These are phyloP conservation scores for Globisporangium solare DNA, from an alignment of 352 stramenopile species.

Conservation along the genomic window DNA sequence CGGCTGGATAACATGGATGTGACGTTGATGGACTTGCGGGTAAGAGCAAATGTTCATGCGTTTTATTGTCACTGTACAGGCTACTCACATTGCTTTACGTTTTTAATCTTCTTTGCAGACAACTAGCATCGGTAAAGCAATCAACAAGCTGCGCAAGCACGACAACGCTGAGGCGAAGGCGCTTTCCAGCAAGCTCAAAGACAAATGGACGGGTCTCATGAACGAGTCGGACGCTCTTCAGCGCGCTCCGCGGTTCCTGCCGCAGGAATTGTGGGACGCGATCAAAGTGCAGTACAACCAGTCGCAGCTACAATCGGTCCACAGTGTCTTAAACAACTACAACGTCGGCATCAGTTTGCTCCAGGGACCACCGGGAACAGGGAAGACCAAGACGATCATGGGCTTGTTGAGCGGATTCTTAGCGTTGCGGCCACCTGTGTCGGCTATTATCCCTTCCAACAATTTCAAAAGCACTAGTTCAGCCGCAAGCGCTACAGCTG, in stretches of 20 bases:
- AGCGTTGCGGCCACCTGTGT: slow-evolving; percentile 47
- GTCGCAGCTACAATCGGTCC: slow-evolving; percentile 83
- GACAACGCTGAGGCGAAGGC: slow-evolving; percentile 43
- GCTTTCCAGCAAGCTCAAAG: slow-evolving; percentile 48
- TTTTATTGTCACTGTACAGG: neutral
- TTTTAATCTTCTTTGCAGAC: slow-evolving; percentile 27
- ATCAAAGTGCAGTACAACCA: slow-evolving; percentile 81
- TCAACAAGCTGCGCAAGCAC: slow-evolving; percentile 85
- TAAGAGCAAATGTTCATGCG: slow-evolving; percentile 17
- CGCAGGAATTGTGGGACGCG: slow-evolving; percentile 58
- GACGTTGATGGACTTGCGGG: slow-evolving; percentile 72
- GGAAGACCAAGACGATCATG: slow-evolving; percentile 94
- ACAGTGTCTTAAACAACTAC: slow-evolving; percentile 88
- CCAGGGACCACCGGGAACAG: slow-evolving; percentile 94
- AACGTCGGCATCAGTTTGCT: slow-evolving; percentile 81
- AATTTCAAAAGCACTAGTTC: neutral
- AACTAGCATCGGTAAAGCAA: slow-evolving; percentile 80
- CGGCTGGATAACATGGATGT: slow-evolving; percentile 68
- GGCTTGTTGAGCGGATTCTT: slow-evolving; percentile 73
- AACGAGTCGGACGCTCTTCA: slow-evolving; percentile 57
- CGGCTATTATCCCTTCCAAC: slow-evolving; percentile 29
- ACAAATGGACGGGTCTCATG: slow-evolving; percentile 80
- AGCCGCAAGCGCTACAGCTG: neutral
- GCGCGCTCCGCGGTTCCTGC: slow-evolving; percentile 53
- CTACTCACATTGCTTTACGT: slow-evolving; percentile 10